Percentiles rank a stretch among this genome's conserved stretches.
Conservation (phyloP, 176 grass and related monocot genomes). For the Aegilops tauschii region DNA sequence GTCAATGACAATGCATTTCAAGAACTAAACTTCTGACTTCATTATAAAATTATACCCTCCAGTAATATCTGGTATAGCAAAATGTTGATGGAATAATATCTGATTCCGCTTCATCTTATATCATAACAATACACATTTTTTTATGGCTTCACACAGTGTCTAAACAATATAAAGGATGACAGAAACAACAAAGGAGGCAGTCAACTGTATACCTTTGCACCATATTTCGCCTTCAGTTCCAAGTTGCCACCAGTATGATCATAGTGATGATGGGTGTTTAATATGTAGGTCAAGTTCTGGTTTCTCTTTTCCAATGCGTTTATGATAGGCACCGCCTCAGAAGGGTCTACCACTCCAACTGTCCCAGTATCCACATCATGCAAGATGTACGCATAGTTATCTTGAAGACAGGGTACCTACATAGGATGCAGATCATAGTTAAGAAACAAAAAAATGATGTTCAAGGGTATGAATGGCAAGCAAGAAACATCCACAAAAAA, state of each 20-base stretch:
- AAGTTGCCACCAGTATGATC: slow-evolving; percentile 98
- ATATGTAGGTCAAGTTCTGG: slow-evolving; percentile 98
- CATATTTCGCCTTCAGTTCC: slow-evolving; percentile 96
- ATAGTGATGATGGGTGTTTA: slow-evolving; percentile 98
- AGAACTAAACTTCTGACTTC: background rate
- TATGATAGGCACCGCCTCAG: slow-evolving; percentile 91
- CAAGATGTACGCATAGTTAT: slow-evolving; percentile 97
- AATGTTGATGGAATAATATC: background rate
- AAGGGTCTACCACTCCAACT: slow-evolving; percentile 96
- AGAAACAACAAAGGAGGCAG: background rate
- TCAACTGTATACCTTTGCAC: slow-evolving; percentile 73
- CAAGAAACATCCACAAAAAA: slow-evolving; percentile 13
- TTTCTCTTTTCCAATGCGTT: slow-evolving; percentile 80
- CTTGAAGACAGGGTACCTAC: slow-evolving; percentile 94
- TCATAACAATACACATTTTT: slow-evolving; percentile 24
- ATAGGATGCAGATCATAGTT: background rate
- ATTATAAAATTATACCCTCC: background rate
- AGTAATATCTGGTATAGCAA: background rate
- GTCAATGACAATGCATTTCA: background rate
- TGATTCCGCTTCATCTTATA: background rate
- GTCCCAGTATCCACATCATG: slow-evolving; percentile 95
- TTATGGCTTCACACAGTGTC: background rate
- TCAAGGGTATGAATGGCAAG: background rate
- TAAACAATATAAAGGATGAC: background rate
- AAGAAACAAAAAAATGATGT: background rate